A percentile compares a stretch with the other conserved stretches of the same genome.
These are phyloP conservation scores for Talaromyces rugulosus DNA, from an alignment of 2,329 filamentous ascomycete species.

Conservation along the genomic window DNA sequence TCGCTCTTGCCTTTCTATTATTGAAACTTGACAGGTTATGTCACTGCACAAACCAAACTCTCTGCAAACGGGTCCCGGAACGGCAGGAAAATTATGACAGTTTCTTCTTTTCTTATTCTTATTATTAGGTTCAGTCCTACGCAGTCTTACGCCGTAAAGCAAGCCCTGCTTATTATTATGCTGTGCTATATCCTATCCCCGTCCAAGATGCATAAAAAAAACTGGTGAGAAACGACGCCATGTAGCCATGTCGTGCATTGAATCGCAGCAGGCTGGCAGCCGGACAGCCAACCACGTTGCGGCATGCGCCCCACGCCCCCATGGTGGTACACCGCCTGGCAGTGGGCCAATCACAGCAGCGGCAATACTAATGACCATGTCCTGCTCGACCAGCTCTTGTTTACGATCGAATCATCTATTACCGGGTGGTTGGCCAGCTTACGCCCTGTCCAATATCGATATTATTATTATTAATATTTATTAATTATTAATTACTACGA, in stretches of 20 bases:
- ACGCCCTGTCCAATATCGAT: not conserved
- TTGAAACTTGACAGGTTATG: not conserved
- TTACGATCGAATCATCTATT: not conserved
- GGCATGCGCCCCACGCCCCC: not conserved
- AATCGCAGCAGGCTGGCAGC: not conserved
- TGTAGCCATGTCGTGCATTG: not conserved
- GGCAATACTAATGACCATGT: not conserved
- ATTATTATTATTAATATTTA: not conserved
- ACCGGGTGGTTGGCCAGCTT: not conserved
- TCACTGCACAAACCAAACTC: not conserved
- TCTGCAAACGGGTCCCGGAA: not conserved
- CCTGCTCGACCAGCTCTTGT: not conserved
- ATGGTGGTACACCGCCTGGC: not conserved
- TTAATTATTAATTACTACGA: not conserved
- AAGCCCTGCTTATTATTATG: not conserved
- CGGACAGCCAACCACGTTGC: not conserved
- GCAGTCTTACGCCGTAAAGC: not conserved
- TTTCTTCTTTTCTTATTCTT: not conserved
- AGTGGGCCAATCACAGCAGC: not conserved
- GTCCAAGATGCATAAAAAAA: too few species aligned
- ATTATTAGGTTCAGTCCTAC: not conserved
- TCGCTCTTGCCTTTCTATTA: not conserved
- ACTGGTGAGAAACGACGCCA: not conserved
- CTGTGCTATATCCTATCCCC: too few species aligned
- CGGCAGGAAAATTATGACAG: not conserved